phyloP scores from a whole-genome alignment of 73 alveolate genomes.

The Paramecium octaurelia region DNA sequence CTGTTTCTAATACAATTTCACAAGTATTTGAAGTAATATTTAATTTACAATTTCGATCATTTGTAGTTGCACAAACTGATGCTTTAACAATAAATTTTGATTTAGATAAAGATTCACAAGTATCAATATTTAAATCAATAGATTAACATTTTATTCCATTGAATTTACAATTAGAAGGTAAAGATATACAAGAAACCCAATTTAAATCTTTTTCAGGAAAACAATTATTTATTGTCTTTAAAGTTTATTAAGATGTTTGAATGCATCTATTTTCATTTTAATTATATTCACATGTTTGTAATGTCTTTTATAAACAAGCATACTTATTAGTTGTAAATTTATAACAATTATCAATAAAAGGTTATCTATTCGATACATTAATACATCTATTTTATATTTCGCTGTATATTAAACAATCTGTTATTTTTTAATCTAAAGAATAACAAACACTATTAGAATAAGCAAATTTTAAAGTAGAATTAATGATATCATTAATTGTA shows the following conservation, averaged over 20 bases:
- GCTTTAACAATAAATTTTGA: too few species aligned
- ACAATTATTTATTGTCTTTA: too few species aligned
- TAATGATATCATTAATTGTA: not conserved
- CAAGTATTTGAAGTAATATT: not conserved
- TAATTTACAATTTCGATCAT: too few species aligned
- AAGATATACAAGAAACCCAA: not conserved
- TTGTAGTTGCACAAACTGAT: too few species aligned
- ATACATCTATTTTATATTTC: not conserved
- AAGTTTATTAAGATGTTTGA: not conserved
- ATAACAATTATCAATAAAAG: not conserved
- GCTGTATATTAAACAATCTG: not conserved
- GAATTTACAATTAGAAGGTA: too few species aligned
- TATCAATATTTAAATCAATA: not conserved
- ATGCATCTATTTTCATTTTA: not conserved
- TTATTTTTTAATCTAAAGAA: not conserved
- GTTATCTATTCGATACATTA: not conserved
- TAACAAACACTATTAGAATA: not conserved
- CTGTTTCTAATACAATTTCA: not conserved
- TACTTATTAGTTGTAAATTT: not conserved
- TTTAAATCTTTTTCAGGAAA: not conserved
- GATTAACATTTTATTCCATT: too few species aligned
- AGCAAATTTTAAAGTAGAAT: not conserved
- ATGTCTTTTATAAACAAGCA: not conserved
- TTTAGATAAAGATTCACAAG: not conserved
- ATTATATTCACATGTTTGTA: not conserved